Evolutionary conservation across 768 basidiomycete species (phyloP), one percentile per base, ranked within the genome.

Genomic region (Boletus rex-veris): DNA sequence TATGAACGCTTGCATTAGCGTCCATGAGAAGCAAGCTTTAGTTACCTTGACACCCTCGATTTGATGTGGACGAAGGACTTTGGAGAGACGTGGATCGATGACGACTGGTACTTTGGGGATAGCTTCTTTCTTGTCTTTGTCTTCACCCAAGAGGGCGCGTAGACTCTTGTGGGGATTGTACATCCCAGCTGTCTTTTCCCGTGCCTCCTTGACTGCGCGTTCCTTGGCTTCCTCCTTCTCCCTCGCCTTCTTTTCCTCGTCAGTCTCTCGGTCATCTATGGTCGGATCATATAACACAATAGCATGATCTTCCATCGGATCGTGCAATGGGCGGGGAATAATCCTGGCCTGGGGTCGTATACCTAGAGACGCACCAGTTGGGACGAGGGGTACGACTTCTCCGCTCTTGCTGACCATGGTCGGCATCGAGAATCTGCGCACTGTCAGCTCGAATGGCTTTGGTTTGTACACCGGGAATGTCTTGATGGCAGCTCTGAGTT

Each of bases 271-370:
- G 65, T 90, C 88, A 65, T 99, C 94, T 44, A 96, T 85, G 0
- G 97, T 98, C 1, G 97, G 97, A 64, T 98, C 97, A 67, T 92
- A 99, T 14, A 98, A 73, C 3, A 99, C 96, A 55, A 99, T 97
- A 1, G 96, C 94, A 71, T 98, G 95, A 62, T 98, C 94, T 46
- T 90, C 85, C 90, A 99, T 95, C 1, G 95, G 97, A 67, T 99
- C 93, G 63, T 95, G 88, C n/a, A 98, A 75, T 6, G 97, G 97
- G 19, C 95, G 80, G 16, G 97, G 97, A 45, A 89, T 80, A 54
- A 97, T 73, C 60, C 82, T 88, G 0, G 86, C 78, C 52, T 83
- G 85, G 0, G 91, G 88, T 12, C 94, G 83, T 50, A 90, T 85
- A 26, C 97, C 97, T 5, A 99, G 83, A 11, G 93, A 85, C 3